Conservation (phyloP, 225 moss, liverwort and hornwort genomes). For the Anthoceros angustus region DNA sequence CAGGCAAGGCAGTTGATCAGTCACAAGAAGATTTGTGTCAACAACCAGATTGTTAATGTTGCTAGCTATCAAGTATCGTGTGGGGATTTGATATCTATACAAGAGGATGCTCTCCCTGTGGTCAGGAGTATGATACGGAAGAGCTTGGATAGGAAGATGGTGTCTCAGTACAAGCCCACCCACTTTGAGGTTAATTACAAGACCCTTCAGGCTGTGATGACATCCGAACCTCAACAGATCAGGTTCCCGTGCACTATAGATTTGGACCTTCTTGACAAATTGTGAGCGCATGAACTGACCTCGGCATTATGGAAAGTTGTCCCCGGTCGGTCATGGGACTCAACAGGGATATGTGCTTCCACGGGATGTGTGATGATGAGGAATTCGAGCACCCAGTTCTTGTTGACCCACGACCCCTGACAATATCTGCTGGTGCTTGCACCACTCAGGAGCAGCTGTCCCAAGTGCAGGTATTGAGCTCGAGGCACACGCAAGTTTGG, state of each 20-base stretch:
- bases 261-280: neutral
- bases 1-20: constrained; percentile 21
- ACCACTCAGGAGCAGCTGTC: too few relatives aligned
- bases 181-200: constrained; percentile 14
- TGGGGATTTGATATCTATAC: neutral
- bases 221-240: constrained; percentile 13
- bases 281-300: neutral
- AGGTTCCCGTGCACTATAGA: neutral
- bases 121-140: neutral
- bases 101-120: neutral
- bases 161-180: constrained; percentile 3
- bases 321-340: too few relatives aligned
- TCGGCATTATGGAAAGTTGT: neutral
- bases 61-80: neutral
- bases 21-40: constrained; percentile 19
- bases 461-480: too few relatives aligned
- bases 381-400: too few relatives aligned
- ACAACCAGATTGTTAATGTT: constrained; percentile 17
- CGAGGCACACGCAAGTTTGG: too few relatives aligned
- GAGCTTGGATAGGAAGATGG: neutral
- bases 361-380: too few relatives aligned
- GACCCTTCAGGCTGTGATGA: constrained; percentile 10
- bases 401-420: too few relatives aligned
- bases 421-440: too few relatives aligned
- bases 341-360: too few relatives aligned